Evolutionary conservation across 1,284 basidiomycete species (phyloP).

Genomic region (Puccinia horiana): DNA sequence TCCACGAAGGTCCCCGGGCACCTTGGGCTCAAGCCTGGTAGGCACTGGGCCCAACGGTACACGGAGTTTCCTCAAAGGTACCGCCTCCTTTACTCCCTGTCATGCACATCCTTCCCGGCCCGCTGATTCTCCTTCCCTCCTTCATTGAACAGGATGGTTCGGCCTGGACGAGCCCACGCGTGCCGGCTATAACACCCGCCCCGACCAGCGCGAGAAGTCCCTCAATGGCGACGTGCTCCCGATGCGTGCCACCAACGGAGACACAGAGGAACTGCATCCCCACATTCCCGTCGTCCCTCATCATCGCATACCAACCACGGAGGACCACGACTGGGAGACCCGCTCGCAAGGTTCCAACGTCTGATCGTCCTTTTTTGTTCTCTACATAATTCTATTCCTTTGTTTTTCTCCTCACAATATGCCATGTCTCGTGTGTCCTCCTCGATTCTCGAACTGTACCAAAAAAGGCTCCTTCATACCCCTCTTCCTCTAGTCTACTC

Average conservation of each 20-base stretch:
- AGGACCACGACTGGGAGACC: constrained; percentile 44
- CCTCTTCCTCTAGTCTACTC: no score
- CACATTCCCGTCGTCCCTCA: constrained; percentile 24
- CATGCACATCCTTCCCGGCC: neutral
- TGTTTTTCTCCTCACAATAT: neutral
- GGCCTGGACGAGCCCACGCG: constrained; percentile 39
- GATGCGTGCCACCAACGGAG: constrained; percentile 20
- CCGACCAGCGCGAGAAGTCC: constrained; percentile 27
- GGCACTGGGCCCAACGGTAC: constrained; percentile 43
- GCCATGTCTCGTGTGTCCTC: neutral
- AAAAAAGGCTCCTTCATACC: neutral
- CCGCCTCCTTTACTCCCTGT: neutral
- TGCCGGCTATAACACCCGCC: constrained; percentile 27
- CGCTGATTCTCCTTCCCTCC: neutral
- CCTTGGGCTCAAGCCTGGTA: constrained; percentile 7
- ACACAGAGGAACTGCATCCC: neutral
- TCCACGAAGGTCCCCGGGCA: neutral
- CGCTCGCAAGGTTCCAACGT: constrained; percentile 15
- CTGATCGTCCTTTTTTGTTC: neutral
- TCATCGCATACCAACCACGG: constrained; percentile 30
- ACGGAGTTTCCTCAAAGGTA: constrained; percentile 41
- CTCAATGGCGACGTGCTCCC: constrained; percentile 25
- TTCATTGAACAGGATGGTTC: constrained; percentile 31
- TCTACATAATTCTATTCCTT: no score
- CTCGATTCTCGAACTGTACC: neutral